Evolutionary conservation across 2,329 filamentous ascomycete species (phyloP).

Genomic region (Cladophialophora exuberans): DNA sequence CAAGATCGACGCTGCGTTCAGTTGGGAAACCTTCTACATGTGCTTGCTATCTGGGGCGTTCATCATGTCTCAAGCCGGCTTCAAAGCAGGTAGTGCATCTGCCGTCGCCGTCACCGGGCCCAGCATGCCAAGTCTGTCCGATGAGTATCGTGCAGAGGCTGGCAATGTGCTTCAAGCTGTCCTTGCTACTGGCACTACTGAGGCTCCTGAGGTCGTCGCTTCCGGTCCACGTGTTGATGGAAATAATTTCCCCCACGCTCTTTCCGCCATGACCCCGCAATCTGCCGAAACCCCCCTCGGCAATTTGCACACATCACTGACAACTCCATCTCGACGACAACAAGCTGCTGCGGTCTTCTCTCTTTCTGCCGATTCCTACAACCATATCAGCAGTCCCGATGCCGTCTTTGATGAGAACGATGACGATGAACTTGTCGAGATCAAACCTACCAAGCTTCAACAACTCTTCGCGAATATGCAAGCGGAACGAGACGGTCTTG

Average conservation of each 20-base stretch:
- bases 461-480: constrained; percentile 80
- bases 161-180: constrained; percentile 53
- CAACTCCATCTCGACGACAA: constrained; percentile 79
- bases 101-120: constrained; percentile 79
- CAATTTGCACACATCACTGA: constrained; percentile 69
- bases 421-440: constrained; percentile 35
- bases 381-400: constrained; percentile 75
- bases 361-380: constrained; percentile 84
- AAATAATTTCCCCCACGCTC: constrained; percentile 14
- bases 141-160: constrained; percentile 52
- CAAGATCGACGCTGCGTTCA: constrained; percentile 69
- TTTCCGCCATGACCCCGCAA: constrained; percentile 42
- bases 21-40: constrained; percentile 78
- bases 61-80: constrained; percentile 81
- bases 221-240: constrained; percentile 31
- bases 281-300: constrained; percentile 54
- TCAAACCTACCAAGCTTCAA: constrained; percentile 47
- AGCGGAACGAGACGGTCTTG: constrained; percentile 63
- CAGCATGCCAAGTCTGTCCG: constrained; percentile 53
- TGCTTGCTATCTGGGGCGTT: constrained; percentile 95
- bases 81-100: constrained; percentile 67
- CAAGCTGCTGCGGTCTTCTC: constrained; percentile 86
- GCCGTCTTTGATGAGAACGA: constrained; percentile 61
- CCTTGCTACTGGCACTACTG: constrained; percentile 45
- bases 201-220: constrained; percentile 45